Percentiles rank a stretch among this genome's conserved stretches.
Evolutionary conservation across 1,284 basidiomycete genomes (phyloP).

Genomic region (Ganoderma boninense): DNA sequence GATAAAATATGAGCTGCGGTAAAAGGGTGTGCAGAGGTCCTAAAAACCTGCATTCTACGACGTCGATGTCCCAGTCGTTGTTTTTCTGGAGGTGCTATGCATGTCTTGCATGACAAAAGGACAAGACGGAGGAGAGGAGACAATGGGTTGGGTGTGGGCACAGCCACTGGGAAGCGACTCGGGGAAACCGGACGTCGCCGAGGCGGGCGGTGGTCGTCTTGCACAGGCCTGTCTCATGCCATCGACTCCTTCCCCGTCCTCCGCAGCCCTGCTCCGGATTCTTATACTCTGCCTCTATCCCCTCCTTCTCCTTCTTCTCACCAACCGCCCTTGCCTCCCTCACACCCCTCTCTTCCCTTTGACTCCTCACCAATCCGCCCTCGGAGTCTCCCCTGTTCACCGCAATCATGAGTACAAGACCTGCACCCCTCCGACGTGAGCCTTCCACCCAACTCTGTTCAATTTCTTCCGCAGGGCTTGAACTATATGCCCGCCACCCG

Average conservation of each 20-base stretch:
- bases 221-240: background rate
- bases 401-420: conserved; percentile 29
- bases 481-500: background rate
- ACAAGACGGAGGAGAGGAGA: background rate
- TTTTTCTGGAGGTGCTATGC: background rate
- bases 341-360: background rate
- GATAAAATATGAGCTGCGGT: too few species aligned
- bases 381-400: background rate
- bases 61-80: too few species aligned
- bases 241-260: background rate
- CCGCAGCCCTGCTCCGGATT: conserved; percentile 1
- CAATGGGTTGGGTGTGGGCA: background rate
- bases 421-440: conserved; percentile 34
- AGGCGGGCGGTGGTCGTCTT: background rate
- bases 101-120: background rate
- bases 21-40: too few species aligned
- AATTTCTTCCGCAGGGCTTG: background rate
- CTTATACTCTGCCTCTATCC: conserved; percentile 4
- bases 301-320: background rate
- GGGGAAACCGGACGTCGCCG: conserved; percentile 3
- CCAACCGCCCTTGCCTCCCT: background rate
- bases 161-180: background rate
- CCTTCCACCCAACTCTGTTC: background rate
- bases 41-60: background rate
- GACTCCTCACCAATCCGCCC: background rate